Evolutionary conservation across 23 red algal species (phyloP).

Genomic region (Gracilaria gracilis): DNA sequence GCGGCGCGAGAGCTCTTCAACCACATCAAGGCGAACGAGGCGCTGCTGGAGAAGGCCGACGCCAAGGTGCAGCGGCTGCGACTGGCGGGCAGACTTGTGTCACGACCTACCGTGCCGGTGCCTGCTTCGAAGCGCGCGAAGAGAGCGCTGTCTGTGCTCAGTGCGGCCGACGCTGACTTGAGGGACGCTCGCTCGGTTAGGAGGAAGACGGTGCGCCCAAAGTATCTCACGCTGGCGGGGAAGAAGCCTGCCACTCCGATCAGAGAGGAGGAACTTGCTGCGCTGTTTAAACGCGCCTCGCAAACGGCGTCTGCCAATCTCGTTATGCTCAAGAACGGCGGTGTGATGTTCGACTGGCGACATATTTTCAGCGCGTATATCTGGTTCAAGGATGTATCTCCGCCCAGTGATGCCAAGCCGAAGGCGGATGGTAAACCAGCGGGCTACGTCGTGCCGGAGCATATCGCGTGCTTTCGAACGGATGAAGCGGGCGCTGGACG

Average conservation of each 20-base stretch:
- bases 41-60: slow-evolving; percentile 42
- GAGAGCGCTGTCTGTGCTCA: slow-evolving; percentile 54
- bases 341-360: slow-evolving; percentile 34
- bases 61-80: slow-evolving; percentile 39
- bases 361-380: slow-evolving; percentile 51
- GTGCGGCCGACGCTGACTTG: slow-evolving; percentile 4
- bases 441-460: slow-evolving; percentile 30
- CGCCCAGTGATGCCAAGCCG: neutral
- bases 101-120: slow-evolving; percentile 45
- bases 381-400: slow-evolving; percentile 35
- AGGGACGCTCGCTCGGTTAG: neutral
- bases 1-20: slow-evolving; percentile 6
- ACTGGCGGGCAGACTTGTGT: slow-evolving; percentile 14
- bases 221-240: slow-evolving; percentile 40
- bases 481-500: slow-evolving; percentile 35
- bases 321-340: neutral
- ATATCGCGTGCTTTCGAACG: slow-evolving; percentile 39
- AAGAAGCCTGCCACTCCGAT: slow-evolving; percentile 55
- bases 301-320: neutral
- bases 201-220: neutral
- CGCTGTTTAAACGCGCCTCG: slow-evolving; percentile 17
- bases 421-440: neutral
- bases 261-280: slow-evolving; percentile 14
- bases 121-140: slow-evolving; percentile 52
- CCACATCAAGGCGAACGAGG: slow-evolving; percentile 20